These are phyloP conservation scores for Penicillium olsonii DNA, from an alignment of 2,329 filamentous ascomycete genomes.

Conservation along the genomic window DNA sequence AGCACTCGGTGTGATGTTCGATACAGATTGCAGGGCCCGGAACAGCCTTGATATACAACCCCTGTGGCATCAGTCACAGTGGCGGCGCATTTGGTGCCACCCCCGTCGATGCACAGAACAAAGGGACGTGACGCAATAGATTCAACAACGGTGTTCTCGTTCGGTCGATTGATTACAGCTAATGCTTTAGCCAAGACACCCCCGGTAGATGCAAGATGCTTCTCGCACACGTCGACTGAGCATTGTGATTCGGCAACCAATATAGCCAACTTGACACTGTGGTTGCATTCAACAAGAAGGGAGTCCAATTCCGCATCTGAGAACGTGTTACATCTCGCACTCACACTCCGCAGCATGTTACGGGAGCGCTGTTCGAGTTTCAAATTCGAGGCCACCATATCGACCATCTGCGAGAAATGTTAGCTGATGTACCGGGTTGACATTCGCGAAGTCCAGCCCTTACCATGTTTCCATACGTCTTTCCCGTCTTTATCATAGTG, in stretches of 20 bases:
- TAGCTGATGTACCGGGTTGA: background rate
- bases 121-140: background rate
- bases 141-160: background rate
- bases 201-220: conserved; percentile 21
- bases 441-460: conserved; percentile 3
- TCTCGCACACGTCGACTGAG: conserved; percentile 26
- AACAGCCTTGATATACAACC: conserved; percentile 29
- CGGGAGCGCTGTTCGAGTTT: conserved; percentile 40
- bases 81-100: conserved; percentile 48
- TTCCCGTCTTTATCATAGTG: conserved; percentile 44
- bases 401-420: conserved; percentile 33
- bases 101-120: conserved; percentile 46
- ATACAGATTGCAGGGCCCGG: conserved; percentile 46
- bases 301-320: conserved; percentile 30
- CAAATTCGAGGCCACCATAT: conserved; percentile 41
- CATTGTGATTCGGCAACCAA: conserved; percentile 28
- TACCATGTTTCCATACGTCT: conserved; percentile 48
- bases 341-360: conserved; percentile 35
- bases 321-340: conserved; percentile 16
- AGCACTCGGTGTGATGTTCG: conserved; percentile 1
- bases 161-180: conserved; percentile 10
- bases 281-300: conserved; percentile 28
- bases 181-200: conserved; percentile 28
- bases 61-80: conserved; percentile 31
- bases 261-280: conserved; percentile 39